These are phyloP conservation scores for Candida chauliodis DNA, from an alignment of 805 yeast genomes.

Conservation along the genomic window DNA sequence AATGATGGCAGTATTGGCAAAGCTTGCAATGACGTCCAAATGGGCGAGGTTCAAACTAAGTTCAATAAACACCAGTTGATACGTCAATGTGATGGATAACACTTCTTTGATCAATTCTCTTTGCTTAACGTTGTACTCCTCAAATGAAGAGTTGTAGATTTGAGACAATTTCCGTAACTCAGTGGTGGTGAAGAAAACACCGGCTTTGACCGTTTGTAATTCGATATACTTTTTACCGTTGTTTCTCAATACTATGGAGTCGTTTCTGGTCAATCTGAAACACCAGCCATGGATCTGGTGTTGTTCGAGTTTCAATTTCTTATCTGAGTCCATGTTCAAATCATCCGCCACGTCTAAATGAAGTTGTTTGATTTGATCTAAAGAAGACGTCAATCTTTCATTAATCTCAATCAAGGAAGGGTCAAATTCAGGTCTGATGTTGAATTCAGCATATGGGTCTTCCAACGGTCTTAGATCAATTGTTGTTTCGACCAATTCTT, in stretches of 20 bases:
- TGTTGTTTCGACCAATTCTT: constrained; percentile 88
- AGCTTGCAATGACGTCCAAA: constrained; percentile 78
- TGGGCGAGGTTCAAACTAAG: constrained; percentile 63
- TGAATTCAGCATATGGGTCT: constrained; percentile 57
- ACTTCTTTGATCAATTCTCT: constrained; percentile 78
- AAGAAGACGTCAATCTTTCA: constrained; percentile 51
- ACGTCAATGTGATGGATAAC: constrained; percentile 74
- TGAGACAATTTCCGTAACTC: constrained; percentile 57
- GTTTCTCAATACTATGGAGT: constrained; percentile 72
- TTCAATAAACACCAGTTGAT: constrained; percentile 71
- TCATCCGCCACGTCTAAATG: constrained; percentile 71
- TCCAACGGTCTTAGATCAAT: constrained; percentile 83
- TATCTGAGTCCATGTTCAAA: constrained; percentile 76
- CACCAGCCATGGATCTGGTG: constrained; percentile 94
- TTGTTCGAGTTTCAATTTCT: constrained; percentile 83
- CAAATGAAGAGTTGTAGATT: constrained; percentile 54
- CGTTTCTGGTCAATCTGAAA: constrained; percentile 85
- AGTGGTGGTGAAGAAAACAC: constrained; percentile 83
- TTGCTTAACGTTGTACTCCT: constrained; percentile 73
- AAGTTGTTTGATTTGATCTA: constrained; percentile 51
- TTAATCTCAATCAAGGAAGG: constrained; percentile 64
- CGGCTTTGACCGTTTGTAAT: constrained; percentile 90
- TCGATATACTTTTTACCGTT: constrained; percentile 58
- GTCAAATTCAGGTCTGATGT: constrained; percentile 87
- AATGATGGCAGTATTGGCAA: constrained; percentile 74